Base-by-base conservation (phyloP, 176 grass and related monocot species). In the Miscanthus lutarioriparius region DNA sequence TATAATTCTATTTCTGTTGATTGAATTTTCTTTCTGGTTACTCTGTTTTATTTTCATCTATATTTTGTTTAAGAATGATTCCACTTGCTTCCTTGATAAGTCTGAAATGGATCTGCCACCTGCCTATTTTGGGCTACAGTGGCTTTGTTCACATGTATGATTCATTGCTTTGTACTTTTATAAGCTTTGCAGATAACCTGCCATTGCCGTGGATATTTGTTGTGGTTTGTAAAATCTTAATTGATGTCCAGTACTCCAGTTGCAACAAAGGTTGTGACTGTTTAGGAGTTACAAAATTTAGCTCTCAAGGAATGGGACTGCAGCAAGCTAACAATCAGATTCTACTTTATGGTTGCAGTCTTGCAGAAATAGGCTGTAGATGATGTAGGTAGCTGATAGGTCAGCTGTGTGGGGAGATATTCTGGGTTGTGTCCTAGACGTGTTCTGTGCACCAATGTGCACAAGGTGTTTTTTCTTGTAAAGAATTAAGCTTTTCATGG, bases 11-110 rank as follows among this genome's bases (percentile, higher is more conserved):
- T 79, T 75, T 39, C 49, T 32, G 56, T 56, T 45, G 20, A 36
- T 70, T 47, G 3, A 30, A 12, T 62, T 62, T 61, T 63, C 9
- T 59, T 80, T 48, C 5, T 38, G 20, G 59, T 37, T 25, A 54
- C 74, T 39, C 38, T 23, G 56, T 56, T 32, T 32, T 32, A 32
- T 32, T 32, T 32, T 32, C 22, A 76, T 74, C 17, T 62, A 15
- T 56, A 49, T 38, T 59, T 76, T 65, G 51, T 65, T 23, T 86
- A 54, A 15, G 54, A 79, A 86, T 68, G 17, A 35, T 53, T 80
- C 35, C 25, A 8, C 64, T 47, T 71, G 56, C 49, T 36, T 62
- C 81, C 67, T 63, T 11, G 15, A 45, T 81, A 14, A 51, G 2
- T 5, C 64, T 59, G 36, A 87, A 82, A 82, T 44, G 17, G 12